Conservation (phyloP, 306 rosid species). For the Styphnolobium japonicum region DNA sequence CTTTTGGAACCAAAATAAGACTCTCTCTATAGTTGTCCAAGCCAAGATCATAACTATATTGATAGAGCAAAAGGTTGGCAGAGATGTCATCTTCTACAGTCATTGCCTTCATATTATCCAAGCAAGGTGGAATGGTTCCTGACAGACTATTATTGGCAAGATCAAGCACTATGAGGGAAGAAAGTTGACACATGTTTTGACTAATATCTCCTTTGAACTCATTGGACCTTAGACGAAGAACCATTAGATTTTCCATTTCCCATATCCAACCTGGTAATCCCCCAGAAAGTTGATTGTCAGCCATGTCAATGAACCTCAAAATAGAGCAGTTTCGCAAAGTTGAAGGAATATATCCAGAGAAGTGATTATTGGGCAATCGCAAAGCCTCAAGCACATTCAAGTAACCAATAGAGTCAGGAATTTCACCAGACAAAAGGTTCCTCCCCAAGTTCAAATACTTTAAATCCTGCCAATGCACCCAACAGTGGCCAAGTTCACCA, state of each 20-base stretch:
- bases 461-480: background rate
- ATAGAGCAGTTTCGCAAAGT: background rate
- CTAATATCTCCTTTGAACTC: background rate
- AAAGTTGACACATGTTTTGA: background rate
- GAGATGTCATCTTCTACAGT: background rate
- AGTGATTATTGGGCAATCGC: background rate
- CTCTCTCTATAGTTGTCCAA: background rate
- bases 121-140: slow-evolving; percentile 26
- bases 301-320: background rate
- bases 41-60: background rate
- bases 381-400: background rate
- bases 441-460: slow-evolving; percentile 6
- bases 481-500: background rate
- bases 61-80: background rate
- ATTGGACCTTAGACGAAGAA: slow-evolving; percentile 15
- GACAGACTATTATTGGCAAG: background rate
- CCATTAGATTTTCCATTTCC: background rate
- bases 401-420: background rate
- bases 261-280: background rate
- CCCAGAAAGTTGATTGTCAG: background rate
- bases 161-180: background rate
- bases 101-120: background rate
- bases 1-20: background rate
- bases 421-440: slow-evolving; percentile 10
- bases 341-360: background rate